Conservation (phyloP, 371 early-diverging fungal species). For the Haplosporangium sp. region DNA sequence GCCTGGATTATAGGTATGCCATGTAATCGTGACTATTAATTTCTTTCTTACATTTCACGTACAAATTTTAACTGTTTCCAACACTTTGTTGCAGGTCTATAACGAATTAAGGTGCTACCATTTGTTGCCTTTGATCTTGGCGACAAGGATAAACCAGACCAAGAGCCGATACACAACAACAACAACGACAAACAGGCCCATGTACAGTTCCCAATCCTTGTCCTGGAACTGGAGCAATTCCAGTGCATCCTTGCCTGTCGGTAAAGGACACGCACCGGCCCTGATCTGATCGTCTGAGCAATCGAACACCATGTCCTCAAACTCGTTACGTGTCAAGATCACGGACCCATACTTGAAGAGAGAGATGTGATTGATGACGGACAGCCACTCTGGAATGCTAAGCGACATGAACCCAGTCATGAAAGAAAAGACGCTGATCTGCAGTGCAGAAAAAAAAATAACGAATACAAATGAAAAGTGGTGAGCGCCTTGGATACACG, state of each 20-base stretch:
- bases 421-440: constrained; percentile 52
- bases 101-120: constrained; percentile 18
- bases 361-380: constrained; percentile 33
- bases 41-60: too few relatives aligned
- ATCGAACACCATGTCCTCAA: constrained; percentile 33
- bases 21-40: too few relatives aligned
- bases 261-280: constrained; percentile 34
- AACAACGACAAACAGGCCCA: constrained; percentile 43
- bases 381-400: constrained; percentile 31
- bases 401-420: constrained; percentile 53
- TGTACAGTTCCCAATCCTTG: constrained; percentile 41
- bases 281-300: constrained; percentile 24
- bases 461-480: not conserved
- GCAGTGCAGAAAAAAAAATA: not conserved
- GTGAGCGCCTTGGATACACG: not conserved
- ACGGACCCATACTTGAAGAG: constrained; percentile 44
- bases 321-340: constrained; percentile 42
- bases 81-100: too few relatives aligned
- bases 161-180: constrained; percentile 28
- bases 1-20: too few relatives aligned
- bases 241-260: constrained; percentile 35
- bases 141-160: constrained; percentile 36
- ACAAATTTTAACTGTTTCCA: too few relatives aligned
- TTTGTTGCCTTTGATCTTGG: constrained; percentile 39
- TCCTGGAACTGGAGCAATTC: constrained; percentile 32